Conservation (phyloP, 2,329 filamentous ascomycete genomes). For the Penicillium sp. region DNA sequence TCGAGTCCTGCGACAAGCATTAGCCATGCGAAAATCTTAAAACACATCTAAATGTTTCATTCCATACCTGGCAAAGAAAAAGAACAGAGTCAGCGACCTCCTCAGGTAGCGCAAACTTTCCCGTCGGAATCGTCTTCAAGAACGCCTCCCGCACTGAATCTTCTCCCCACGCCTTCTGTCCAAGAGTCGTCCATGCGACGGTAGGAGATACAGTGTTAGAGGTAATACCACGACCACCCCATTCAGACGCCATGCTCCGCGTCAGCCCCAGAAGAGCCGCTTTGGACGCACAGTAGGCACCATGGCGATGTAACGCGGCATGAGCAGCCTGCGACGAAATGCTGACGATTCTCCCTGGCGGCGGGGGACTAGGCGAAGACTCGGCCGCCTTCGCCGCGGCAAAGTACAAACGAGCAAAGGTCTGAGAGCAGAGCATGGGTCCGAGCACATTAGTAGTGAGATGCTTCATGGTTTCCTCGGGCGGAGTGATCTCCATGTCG, state of each 20-base stretch:
- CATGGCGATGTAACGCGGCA: conserved; percentile 43
- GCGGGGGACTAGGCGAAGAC: conserved; percentile 16
- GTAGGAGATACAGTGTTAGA: conserved; percentile 45
- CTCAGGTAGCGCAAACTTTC: conserved; percentile 36
- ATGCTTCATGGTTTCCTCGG: conserved; percentile 42
- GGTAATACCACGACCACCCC: conserved; percentile 44
- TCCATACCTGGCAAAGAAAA: conserved; percentile 36
- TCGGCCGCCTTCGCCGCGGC: conserved; percentile 18
- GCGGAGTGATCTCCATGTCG: conserved; percentile 40
- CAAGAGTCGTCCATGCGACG: conserved; percentile 45
- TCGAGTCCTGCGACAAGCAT: conserved; percentile 29
- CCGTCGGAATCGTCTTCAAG: conserved; percentile 36
- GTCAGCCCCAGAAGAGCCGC: conserved; percentile 43
- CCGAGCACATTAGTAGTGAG: conserved; percentile 44
- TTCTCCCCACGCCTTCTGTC: conserved; percentile 41
- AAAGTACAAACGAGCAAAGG: conserved; percentile 43
- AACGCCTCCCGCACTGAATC: conserved; percentile 33
- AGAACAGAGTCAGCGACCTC: conserved; percentile 39
- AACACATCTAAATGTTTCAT: not conserved
- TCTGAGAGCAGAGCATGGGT: conserved; percentile 43
- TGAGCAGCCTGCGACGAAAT: conserved; percentile 46
- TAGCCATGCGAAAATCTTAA: not conserved
- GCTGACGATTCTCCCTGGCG: conserved; percentile 43
- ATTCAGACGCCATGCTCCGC: conserved; percentile 45
- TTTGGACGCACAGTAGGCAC: conserved; percentile 47